Base-by-base conservation (phyloP, 805 yeast species). In the Isabelozyma rhagii region DNA sequence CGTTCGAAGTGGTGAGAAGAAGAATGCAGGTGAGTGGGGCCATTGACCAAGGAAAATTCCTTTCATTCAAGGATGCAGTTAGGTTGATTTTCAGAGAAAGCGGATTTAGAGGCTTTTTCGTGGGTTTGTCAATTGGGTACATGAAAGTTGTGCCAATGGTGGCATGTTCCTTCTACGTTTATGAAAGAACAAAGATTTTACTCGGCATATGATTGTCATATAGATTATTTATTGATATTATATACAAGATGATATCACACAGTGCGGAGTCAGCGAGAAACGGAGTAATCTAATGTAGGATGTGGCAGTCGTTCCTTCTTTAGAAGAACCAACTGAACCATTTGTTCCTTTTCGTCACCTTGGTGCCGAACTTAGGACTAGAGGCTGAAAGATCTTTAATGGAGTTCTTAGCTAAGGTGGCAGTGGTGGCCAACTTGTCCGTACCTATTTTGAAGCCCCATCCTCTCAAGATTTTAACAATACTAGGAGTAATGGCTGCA, bases 101-200 rank as follows among this genome's bases (percentile, higher is more conserved):
- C 39, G 99, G 99, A 0, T 56, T 87, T 54, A 77, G 82, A 58
- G 98, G 99, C 13, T 92, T 88, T 66, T 94, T 87, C 63, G 96
- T 94, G 11, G 99, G 99, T 1, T 79, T 94, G 60, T 85, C 94
- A 56, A 93, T 94, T 57, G 99, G 99, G 0, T 94, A 91, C 67
- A 80, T 94, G 58, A 94, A 94, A 68, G 96, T 94, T 36, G 83
- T 89, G 15, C 99, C 99, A 8, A 94, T 94, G 99, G 93, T 85
- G 61, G 96, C 98, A 38, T 92, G 97, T 67, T 86, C 97, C 13
- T 93, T 93, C 67, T 92, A 82, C 64, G 97, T 93, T 38, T 94
- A 94, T 68, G 99, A 93, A 69, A 77, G 97, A 51, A 77, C 85
- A 69, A 94, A 94, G 71, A 72, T 72, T 57, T 66, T 75, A 47